Percentiles rank a stretch among this genome's conserved stretches.
phyloP scores from a whole-genome alignment of 1,139 yeast species.

The Saccharomycopsis hybrid region DNA sequence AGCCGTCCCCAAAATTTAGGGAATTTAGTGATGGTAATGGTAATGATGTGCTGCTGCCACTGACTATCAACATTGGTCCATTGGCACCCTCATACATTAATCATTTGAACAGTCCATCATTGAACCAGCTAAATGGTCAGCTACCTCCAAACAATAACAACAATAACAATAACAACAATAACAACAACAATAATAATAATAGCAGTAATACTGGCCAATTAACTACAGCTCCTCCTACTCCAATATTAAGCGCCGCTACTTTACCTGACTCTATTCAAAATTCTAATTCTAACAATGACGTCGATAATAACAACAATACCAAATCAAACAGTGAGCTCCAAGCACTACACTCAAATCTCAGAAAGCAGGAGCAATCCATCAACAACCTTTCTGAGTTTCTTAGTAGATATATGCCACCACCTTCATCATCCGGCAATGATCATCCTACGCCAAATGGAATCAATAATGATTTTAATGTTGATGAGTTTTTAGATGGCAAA shows the following conservation, averaged over 20 bases:
- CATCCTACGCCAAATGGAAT: background rate
- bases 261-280: background rate
- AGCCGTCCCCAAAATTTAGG: no score
- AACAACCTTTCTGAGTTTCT: constrained; percentile 58
- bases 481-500: constrained; percentile 26
- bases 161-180: background rate
- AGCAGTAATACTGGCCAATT: background rate
- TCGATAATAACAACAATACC: background rate
- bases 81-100: no score
- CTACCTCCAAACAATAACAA: background rate
- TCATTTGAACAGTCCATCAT: background rate
- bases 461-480: constrained; percentile 28
- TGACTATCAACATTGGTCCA: no score
- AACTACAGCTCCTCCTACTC: background rate
- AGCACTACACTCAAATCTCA: constrained; percentile 35
- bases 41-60: background rate
- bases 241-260: background rate
- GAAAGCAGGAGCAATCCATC: constrained; percentile 47
- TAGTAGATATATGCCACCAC: constrained; percentile 28
- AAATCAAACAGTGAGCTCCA: no score
- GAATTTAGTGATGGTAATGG: background rate
- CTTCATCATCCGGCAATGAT: background rate
- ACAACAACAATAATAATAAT: background rate
- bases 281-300: background rate
- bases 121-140: background rate